phyloP scores from a whole-genome alignment of 2,329 filamentous ascomycete genomes.

The Aureobasidium zeae region DNA sequence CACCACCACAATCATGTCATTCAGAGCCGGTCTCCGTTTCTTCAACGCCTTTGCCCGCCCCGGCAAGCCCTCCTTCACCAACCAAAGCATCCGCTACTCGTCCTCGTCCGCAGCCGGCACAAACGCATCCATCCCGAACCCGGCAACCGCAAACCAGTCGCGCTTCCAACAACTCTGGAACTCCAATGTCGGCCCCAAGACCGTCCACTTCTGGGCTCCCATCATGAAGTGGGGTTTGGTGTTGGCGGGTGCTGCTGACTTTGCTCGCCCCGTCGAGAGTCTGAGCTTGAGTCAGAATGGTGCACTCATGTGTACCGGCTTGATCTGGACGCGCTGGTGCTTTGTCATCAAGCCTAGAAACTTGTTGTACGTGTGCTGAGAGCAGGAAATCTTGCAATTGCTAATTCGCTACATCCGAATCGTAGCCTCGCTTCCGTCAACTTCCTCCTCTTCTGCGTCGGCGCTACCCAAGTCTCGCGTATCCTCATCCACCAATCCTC shows the following conservation, averaged over 20 bases:
- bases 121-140: constrained; percentile 24
- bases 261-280: constrained; percentile 81
- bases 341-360: constrained; percentile 93
- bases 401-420: too few species aligned
- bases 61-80: constrained; percentile 38
- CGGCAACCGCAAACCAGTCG: constrained; percentile 35
- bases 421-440: constrained; percentile 88
- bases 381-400: too few species aligned
- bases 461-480: constrained; percentile 69
- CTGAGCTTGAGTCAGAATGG: constrained; percentile 88
- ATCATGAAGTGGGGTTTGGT: constrained; percentile 97
- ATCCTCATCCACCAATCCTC: constrained; percentile 59
- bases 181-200: constrained; percentile 49
- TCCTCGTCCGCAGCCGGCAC: constrained; percentile 53
- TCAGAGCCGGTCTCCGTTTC: constrained; percentile 50
- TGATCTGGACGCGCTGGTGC: constrained; percentile 99
- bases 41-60: constrained; percentile 44
- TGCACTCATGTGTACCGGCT: constrained; percentile 79
- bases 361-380: constrained; percentile 69
- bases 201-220: constrained; percentile 96
- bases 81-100: too few species aligned
- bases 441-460: constrained; percentile 91
- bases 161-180: constrained; percentile 61
- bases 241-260: constrained; percentile 83
- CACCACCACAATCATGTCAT: constrained; percentile 42